These are phyloP conservation scores for Dactylorhiza incarnata DNA, from an alignment of 106 monocot species.

Conservation along the genomic window DNA sequence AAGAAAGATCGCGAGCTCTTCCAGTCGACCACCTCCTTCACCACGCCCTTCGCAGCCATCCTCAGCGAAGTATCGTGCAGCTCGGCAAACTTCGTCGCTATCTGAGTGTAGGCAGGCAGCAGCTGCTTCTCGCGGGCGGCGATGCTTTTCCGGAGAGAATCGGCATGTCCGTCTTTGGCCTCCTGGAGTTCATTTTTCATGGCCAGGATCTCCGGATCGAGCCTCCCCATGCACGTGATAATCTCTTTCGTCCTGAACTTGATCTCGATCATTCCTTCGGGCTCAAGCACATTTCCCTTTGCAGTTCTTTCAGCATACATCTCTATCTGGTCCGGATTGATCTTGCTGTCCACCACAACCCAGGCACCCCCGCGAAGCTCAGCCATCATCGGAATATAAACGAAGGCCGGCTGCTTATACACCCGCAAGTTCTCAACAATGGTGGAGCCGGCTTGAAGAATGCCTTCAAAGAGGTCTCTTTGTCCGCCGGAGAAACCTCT, in stretches of 20 bases:
- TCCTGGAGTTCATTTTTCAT: slow-evolving; percentile 50
- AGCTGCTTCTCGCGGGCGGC: slow-evolving; percentile 61
- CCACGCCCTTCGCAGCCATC: slow-evolving; percentile 86
- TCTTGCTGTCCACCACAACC: slow-evolving; percentile 99
- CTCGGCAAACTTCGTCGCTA: slow-evolving; percentile 90
- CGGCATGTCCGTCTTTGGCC: slow-evolving; percentile 26
- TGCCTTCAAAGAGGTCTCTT: slow-evolving; percentile 96
- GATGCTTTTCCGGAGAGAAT: slow-evolving; percentile 49
- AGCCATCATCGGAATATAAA: slow-evolving; percentile 88
- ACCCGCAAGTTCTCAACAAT: slow-evolving; percentile 95
- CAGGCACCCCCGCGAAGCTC: slow-evolving; percentile 98
- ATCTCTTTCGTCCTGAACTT: slow-evolving; percentile 86
- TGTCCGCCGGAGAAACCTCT: slow-evolving; percentile 98
- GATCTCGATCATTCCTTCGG: slow-evolving; percentile 97
- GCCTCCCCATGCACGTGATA: slow-evolving; percentile 81
- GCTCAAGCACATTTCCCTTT: slow-evolving; percentile 94
- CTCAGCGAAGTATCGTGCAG: slow-evolving; percentile 82
- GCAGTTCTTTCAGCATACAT: slow-evolving; percentile 94
- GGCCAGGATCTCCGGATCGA: slow-evolving; percentile 52
- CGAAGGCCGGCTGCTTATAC: slow-evolving; percentile 90
- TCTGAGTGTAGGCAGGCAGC: slow-evolving; percentile 75
- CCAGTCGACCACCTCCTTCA: slow-evolving; percentile 79
- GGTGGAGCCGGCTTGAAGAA: slow-evolving; percentile 92
- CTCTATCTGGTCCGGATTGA: slow-evolving; percentile 94
- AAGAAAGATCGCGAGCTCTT: slow-evolving; percentile 73